Conservation (phyloP, 129 eudicot genomes). For the Oenanthe sinensis region DNA sequence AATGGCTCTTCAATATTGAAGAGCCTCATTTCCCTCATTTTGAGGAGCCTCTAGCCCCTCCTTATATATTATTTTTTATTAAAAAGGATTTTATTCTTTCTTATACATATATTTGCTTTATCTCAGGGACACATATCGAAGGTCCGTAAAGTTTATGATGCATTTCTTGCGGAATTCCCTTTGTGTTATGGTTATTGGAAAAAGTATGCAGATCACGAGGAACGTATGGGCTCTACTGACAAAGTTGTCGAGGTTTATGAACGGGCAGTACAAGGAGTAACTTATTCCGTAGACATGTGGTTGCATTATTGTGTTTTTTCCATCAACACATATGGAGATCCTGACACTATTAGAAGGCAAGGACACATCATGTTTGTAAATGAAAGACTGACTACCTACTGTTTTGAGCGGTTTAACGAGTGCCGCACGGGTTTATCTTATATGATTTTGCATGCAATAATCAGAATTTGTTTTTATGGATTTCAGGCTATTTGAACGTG, state of each 20-base stretch:
- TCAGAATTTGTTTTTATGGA: slow-evolving; percentile 9
- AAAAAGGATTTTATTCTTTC: not conserved
- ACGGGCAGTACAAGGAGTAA: slow-evolving; percentile 93
- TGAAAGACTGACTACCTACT: slow-evolving; percentile 25
- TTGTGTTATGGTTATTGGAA: slow-evolving; percentile 99
- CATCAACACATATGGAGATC: slow-evolving; percentile 74
- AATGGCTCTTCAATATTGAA: not conserved
- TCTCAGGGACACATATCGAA: slow-evolving; percentile 56
- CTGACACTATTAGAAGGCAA: slow-evolving; percentile 79
- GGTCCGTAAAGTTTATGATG: slow-evolving; percentile 78
- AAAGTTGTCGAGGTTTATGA: slow-evolving; percentile 97
- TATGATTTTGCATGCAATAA: slow-evolving; percentile 11
- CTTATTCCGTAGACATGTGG: slow-evolving; percentile 99
- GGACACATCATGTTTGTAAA: slow-evolving; percentile 35
- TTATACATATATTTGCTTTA: not conserved
- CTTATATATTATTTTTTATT: too few relatives aligned
- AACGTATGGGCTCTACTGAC: slow-evolving; percentile 69
- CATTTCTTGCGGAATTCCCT: slow-evolving; percentile 90
- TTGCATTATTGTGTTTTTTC: slow-evolving; percentile 88
- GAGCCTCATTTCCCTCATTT: not conserved
- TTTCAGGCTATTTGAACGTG: slow-evolving; percentile 97
- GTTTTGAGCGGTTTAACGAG: slow-evolving; percentile 13
- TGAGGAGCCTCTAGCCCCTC: too few relatives aligned
- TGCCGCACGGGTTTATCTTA: not conserved
- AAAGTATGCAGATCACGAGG: slow-evolving; percentile 98